Conservation (phyloP, 2,329 filamentous ascomycete species). For the Neoscytalidium dimidiatum region DNA sequence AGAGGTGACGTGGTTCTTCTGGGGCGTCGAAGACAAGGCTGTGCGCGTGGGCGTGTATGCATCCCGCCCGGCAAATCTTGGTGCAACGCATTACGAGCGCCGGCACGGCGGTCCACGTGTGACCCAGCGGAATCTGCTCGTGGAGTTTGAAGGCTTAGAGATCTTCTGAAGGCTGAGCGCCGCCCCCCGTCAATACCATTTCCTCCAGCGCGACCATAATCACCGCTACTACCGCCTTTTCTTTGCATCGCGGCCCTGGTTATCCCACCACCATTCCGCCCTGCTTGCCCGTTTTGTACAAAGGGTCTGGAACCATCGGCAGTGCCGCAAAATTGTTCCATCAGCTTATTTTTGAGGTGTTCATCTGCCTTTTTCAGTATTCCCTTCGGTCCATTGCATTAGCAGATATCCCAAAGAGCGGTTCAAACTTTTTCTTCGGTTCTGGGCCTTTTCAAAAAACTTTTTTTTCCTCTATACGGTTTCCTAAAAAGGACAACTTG, state of each 20-base stretch:
- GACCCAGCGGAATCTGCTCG: conserved; percentile 38
- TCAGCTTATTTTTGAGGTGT: not conserved
- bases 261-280: not conserved
- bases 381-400: conserved; percentile 9
- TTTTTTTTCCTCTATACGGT: not conserved
- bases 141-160: conserved; percentile 45
- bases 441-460: not conserved
- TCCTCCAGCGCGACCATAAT: too few relatives aligned
- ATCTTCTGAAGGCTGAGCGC: conserved; percentile 30
- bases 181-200: not conserved
- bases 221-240: not conserved
- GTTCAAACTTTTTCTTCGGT: conserved; percentile 1
- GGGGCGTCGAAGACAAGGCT: conserved; percentile 59
- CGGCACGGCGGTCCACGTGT: conserved; percentile 29
- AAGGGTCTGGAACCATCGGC: conserved; percentile 12
- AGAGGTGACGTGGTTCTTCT: conserved; percentile 65
- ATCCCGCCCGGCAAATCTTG: conserved; percentile 55
- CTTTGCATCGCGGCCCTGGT: not conserved
- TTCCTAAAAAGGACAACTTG: conserved; percentile 7
- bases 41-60: conserved; percentile 62
- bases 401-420: conserved; percentile 16
- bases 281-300: conserved; percentile 3
- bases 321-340: conserved; percentile 4
- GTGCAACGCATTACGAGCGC: conserved; percentile 35
- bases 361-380: not conserved